Evolutionary conservation across 345 rosid genomes (phyloP).

Genomic region (Eutrema japonicum): DNA sequence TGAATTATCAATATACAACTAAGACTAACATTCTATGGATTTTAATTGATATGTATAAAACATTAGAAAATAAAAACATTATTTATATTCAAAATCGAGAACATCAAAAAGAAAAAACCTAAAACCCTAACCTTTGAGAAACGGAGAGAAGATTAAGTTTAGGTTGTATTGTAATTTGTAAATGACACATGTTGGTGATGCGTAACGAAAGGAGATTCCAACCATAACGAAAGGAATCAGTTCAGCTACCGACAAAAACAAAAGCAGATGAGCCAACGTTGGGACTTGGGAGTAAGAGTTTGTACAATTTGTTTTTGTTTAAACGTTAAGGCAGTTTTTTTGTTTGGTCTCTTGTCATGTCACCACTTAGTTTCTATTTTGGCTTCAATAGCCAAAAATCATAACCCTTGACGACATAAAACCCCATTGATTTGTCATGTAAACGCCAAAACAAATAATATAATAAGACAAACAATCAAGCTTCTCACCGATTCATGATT

Average conservation of each 20-base stretch:
- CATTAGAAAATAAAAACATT: too few species aligned
- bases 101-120: too few species aligned
- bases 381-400: conserved; percentile 22
- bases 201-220: conserved; percentile 35
- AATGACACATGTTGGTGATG: conserved; percentile 32
- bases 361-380: conserved; percentile 26
- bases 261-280: conserved; percentile 23
- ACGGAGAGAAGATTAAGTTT: neutral
- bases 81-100: too few species aligned
- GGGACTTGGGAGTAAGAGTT: conserved; percentile 24
- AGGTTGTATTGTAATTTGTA: neutral
- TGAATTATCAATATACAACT: too few species aligned
- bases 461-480: conserved; percentile 27
- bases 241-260: conserved; percentile 38
- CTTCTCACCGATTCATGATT: conserved; percentile 28
- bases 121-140: neutral
- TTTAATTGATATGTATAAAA: too few species aligned
- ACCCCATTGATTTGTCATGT: conserved; percentile 32
- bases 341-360: conserved; percentile 41
- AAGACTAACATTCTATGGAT: too few species aligned
- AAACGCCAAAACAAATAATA: conserved; percentile 34
- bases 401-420: conserved; percentile 34
- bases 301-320: neutral
- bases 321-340: conserved; percentile 23
- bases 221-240: conserved; percentile 23